Conservation (phyloP, 371 early-diverging fungal species). For the Choanephora cucurbitarum region DNA sequence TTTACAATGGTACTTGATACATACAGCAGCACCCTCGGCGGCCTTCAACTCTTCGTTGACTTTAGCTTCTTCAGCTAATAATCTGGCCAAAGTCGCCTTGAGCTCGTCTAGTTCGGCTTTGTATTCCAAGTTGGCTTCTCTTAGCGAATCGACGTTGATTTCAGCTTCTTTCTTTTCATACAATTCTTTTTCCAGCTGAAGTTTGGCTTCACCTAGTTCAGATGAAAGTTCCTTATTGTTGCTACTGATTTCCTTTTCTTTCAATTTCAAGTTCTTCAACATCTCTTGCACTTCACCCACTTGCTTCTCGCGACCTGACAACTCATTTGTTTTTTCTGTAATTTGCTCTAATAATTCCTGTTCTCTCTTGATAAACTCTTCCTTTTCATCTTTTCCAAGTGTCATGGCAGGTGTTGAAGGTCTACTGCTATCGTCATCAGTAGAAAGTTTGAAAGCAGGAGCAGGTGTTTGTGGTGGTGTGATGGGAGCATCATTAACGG, state of each 20-base stretch:
- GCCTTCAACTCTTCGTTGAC: conserved; percentile 6
- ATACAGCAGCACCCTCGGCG: conserved; percentile 15
- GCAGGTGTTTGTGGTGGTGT: conserved; percentile 46
- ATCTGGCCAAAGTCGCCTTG: conserved; percentile 58
- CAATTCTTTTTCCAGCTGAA: conserved; percentile 81
- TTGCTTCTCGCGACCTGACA: conserved; percentile 56
- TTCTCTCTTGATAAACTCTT: conserved; percentile 91
- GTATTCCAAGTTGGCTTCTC: conserved; percentile 80
- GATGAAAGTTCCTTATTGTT: conserved; percentile 69
- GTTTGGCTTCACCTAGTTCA: conserved; percentile 70
- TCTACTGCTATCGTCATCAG: conserved; percentile 53
- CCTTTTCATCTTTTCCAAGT: conserved; percentile 87
- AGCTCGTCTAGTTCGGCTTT: conserved; percentile 68
- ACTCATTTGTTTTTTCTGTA: conserved; percentile 77
- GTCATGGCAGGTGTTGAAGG: conserved; percentile 78
- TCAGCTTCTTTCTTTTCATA: conserved; percentile 86
- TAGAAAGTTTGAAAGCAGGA: conserved; percentile 48
- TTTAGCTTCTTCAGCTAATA: conserved; percentile 38
- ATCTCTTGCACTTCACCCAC: conserved; percentile 65
- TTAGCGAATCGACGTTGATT: conserved; percentile 81
- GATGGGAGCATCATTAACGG: conserved; percentile 18
- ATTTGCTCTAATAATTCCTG: conserved; percentile 91
- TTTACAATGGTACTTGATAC: not conserved
- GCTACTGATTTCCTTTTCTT: conserved; percentile 47
- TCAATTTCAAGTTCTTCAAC: conserved; percentile 59